Conservation (phyloP, 371 early-diverging fungal genomes). For the Mortierella sp. region DNA sequence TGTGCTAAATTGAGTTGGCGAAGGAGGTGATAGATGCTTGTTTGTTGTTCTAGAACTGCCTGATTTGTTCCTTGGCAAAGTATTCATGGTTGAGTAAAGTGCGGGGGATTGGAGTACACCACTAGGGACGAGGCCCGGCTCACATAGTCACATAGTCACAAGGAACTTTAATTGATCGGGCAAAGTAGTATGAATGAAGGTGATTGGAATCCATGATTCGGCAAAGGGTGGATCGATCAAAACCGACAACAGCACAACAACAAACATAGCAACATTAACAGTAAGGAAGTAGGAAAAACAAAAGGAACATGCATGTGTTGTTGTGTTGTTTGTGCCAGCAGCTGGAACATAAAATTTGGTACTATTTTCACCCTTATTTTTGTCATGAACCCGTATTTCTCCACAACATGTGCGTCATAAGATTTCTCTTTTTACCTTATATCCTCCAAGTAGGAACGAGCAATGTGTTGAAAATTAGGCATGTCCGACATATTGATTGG, state of each 20-base stretch:
- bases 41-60: not conserved
- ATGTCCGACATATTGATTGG: constrained; percentile 61
- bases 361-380: not conserved
- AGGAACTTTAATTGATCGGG: not conserved
- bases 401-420: constrained; percentile 10
- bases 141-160: not conserved
- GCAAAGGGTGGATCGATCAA: not conserved
- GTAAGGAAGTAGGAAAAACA: too few species aligned
- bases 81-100: not conserved
- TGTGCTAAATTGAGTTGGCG: too few species aligned
- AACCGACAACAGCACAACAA: not conserved
- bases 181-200: not conserved
- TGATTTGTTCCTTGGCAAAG: not conserved
- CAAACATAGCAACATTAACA: not conserved
- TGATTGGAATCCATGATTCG: not conserved
- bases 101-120: not conserved
- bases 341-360: not conserved
- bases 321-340: not conserved
- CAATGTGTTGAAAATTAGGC: constrained; percentile 60
- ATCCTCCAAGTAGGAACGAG: constrained; percentile 62
- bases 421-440: constrained; percentile 39
- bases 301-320: not conserved
- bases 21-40: not conserved
- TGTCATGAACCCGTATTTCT: constrained; percentile 21
- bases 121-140: too few species aligned